A percentile compares a stretch with the other conserved stretches of the same genome.
These are phyloP conservation scores for Blastobotrys raffinosifermentans DNA, from an alignment of 1,139 yeast species.

Conservation along the genomic window DNA sequence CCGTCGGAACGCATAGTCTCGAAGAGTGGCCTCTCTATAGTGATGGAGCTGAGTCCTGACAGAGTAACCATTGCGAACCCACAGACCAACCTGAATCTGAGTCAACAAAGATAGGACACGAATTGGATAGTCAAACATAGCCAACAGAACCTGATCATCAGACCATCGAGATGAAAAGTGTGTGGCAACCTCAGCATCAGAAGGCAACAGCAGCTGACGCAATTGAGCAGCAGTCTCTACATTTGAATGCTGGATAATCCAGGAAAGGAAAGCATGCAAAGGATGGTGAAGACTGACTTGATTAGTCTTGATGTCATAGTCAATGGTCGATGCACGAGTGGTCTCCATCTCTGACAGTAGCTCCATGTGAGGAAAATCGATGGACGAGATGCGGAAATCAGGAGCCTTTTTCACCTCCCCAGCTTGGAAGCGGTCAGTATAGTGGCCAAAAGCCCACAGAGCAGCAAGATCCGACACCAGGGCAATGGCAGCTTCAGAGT, in stretches of 20 bases:
- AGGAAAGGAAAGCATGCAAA: constrained; percentile 64
- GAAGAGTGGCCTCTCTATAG: constrained; percentile 71
- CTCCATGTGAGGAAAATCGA: constrained; percentile 8
- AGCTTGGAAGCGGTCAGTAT: constrained; percentile 12
- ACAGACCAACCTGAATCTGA: constrained; percentile 73
- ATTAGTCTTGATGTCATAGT: constrained; percentile 41
- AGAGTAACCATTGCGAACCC: constrained; percentile 87
- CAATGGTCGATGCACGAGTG: constrained; percentile 24
- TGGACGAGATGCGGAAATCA: constrained; percentile 11
- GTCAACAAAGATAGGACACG: constrained; percentile 67
- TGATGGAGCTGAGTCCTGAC: constrained; percentile 73
- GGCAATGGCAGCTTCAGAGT: constrained; percentile 18
- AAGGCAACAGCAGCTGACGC: constrained; percentile 20
- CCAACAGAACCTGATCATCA: constrained; percentile 19
- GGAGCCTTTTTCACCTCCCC: constrained; percentile 17
- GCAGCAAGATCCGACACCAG: constrained; percentile 24
- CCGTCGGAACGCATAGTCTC: constrained; percentile 77
- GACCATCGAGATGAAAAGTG: constrained; percentile 6
- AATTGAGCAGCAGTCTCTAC: constrained; percentile 31
- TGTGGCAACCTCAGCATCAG: constrained; percentile 6
- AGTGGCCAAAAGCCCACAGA: constrained; percentile 28
- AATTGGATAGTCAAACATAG: constrained; percentile 67
- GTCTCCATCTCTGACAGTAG: constrained; percentile 11
- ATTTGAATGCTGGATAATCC: constrained; percentile 54
- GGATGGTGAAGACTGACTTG: constrained; percentile 76